phyloP scores from a whole-genome alignment of 805 yeast species.

The Starmera pachycereana region DNA sequence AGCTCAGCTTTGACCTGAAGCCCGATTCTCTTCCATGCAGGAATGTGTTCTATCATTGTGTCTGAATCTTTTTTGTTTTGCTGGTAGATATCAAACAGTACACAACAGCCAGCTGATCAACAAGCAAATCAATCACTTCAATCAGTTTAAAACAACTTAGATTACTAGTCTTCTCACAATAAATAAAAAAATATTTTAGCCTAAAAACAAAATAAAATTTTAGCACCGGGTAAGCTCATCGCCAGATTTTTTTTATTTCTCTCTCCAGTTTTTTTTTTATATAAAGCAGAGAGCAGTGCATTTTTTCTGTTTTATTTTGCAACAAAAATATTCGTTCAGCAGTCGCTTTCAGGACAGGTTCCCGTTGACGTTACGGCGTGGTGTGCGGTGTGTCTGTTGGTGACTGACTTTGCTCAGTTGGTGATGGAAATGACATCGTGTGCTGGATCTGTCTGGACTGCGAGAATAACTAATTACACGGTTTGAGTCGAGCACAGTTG shows the following conservation, averaged over 20 bases:
- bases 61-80: too few relatives aligned
- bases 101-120: background rate
- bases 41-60: constrained; percentile 28
- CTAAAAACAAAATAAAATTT: background rate
- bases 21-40: constrained; percentile 81
- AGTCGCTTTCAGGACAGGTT: background rate
- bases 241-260: background rate
- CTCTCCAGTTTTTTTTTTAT: background rate
- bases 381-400: background rate
- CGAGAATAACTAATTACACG: constrained; percentile 19
- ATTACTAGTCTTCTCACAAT: too few relatives aligned
- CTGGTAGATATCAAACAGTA: too few relatives aligned
- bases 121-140: too few relatives aligned
- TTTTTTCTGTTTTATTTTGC: too few relatives aligned
- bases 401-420: background rate
- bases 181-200: too few relatives aligned
- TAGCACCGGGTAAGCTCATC: constrained; percentile 4
- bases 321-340: background rate
- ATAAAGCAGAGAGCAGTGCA: too few relatives aligned
- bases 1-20: constrained; percentile 43
- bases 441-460: constrained; percentile 6
- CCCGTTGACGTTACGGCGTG: background rate
- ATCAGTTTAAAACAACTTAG: too few relatives aligned
- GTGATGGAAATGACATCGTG: background rate
- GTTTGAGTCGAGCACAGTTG: constrained; percentile 22